Evolutionary conservation across 148 eudicot species (phyloP).

Genomic region (Vaccinium macrocarpon): DNA sequence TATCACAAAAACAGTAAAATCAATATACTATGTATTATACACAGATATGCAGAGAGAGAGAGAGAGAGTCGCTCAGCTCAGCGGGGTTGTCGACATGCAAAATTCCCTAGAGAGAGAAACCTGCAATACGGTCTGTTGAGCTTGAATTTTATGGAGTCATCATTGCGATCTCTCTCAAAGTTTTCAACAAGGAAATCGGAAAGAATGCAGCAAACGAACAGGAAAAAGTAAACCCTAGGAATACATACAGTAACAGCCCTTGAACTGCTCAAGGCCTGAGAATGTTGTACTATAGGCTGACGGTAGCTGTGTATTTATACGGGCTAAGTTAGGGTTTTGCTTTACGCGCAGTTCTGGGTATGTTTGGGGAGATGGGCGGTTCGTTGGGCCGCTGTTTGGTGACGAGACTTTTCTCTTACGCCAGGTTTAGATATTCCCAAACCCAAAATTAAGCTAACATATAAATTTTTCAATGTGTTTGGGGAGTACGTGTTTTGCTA

Average conservation of each 20-base stretch:
- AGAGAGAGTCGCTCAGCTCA: conserved; percentile 18
- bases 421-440: neutral
- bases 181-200: neutral
- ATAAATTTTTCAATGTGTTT: too few species aligned
- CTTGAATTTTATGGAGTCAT: conserved; percentile 63
- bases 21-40: too few species aligned
- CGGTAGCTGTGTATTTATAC: conserved; percentile 1
- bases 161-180: conserved; percentile 34
- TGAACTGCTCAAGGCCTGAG: neutral
- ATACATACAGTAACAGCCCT: neutral
- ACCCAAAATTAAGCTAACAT: too few species aligned
- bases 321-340: conserved; percentile 10
- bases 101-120: conserved; percentile 23
- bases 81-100: conserved; percentile 25
- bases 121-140: conserved; percentile 87
- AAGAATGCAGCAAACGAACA: too few species aligned
- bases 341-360: neutral
- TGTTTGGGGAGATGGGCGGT: neutral
- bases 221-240: conserved; percentile 33
- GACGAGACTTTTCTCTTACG: neutral
- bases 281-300: neutral
- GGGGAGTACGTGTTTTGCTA: too few species aligned
- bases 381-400: neutral
- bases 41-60: neutral
- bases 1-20: neutral